These are phyloP conservation scores for Fusarium floridanum DNA, from an alignment of 2,329 filamentous ascomycete species.

Conservation along the genomic window DNA sequence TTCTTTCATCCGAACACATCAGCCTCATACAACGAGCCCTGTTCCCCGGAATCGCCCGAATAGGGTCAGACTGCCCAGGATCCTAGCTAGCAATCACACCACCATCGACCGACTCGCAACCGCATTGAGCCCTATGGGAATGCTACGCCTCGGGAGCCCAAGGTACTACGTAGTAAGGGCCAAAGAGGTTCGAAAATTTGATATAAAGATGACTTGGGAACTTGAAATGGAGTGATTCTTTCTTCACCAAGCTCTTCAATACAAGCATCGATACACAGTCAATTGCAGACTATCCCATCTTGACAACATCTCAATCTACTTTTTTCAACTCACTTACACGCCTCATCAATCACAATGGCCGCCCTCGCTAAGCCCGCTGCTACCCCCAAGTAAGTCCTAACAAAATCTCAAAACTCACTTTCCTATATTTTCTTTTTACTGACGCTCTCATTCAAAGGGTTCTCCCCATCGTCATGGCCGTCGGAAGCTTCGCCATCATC, in stretches of 20 bases:
- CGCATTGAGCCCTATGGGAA: constrained; percentile 3
- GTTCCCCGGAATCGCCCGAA: constrained; percentile 41
- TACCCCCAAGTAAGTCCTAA: constrained; percentile 32
- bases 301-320: not conserved
- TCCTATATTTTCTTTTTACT: not conserved
- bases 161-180: not conserved
- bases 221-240: constrained; percentile 25
- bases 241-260: constrained; percentile 19
- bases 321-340: constrained; percentile 24
- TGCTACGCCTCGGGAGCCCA: constrained; percentile 28
- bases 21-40: constrained; percentile 8
- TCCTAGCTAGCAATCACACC: constrained; percentile 35
- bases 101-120: constrained; percentile 39
- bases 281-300: constrained; percentile 4
- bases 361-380: constrained; percentile 30
- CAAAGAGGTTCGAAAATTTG: not conserved
- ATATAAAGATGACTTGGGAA: not conserved
- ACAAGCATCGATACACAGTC: constrained; percentile 8
- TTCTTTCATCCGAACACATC: not conserved
- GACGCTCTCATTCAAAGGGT: constrained; percentile 21
- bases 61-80: constrained; percentile 39
- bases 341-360: constrained; percentile 29
- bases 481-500: constrained; percentile 43
- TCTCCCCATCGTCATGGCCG: constrained; percentile 36
- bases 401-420: not conserved